Evolutionary conservation across 2,329 filamentous ascomycete species (phyloP).

Genomic region (Alternaria gansuensis): DNA sequence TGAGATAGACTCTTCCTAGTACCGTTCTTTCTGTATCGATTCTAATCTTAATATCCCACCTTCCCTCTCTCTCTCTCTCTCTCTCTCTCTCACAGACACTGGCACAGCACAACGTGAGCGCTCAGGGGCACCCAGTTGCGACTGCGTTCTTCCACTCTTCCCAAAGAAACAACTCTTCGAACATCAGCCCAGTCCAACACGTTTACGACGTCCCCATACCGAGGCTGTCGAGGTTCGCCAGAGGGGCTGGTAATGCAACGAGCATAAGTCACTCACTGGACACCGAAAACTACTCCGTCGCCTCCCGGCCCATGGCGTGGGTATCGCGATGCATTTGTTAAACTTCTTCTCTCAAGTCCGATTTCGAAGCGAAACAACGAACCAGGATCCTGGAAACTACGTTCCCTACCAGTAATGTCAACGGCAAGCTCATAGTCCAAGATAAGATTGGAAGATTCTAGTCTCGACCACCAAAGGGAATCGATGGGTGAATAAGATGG

Average conservation of each 20-base stretch:
- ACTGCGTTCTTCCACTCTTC: neutral
- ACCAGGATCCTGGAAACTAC: constrained; percentile 16
- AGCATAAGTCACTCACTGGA: constrained; percentile 1
- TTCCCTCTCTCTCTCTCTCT: neutral
- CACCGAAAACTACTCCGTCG: constrained; percentile 3
- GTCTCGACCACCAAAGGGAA: neutral
- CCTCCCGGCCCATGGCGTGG: constrained; percentile 19
- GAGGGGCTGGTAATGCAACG: neutral
- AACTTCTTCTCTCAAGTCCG: constrained; percentile 16
- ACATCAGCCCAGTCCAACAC: constrained; percentile 4
- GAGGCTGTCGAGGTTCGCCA: constrained; percentile 7
- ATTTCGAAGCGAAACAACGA: constrained; percentile 18
- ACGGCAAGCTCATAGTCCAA: neutral
- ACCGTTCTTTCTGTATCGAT: constrained; percentile 20
- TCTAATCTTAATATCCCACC: constrained; percentile 22
- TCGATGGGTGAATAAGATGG: constrained; percentile 32
- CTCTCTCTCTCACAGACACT: neutral
- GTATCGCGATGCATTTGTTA: constrained; percentile 30
- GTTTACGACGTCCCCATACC: neutral
- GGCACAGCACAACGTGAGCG: neutral
- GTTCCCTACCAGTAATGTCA: constrained; percentile 8
- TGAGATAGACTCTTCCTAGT: constrained; percentile 12
- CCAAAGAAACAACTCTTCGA: neutral
- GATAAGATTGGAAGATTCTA: neutral
- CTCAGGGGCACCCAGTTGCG: neutral